Conservation (phyloP, 352 stramenopile species). For the Peronospora belbahrii region DNA sequence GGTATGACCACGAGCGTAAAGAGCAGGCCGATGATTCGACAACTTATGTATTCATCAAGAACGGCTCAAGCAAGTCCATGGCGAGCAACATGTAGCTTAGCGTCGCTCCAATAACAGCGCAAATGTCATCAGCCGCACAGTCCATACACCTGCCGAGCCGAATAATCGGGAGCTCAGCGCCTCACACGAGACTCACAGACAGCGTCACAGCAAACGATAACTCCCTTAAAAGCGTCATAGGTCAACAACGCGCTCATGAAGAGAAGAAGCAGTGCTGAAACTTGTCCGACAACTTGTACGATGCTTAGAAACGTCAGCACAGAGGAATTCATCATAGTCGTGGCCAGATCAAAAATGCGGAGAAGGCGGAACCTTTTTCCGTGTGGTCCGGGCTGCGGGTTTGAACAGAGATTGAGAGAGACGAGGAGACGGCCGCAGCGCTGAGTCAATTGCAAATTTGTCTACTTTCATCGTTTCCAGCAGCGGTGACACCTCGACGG, state of each 20-base stretch:
- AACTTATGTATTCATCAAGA: constrained; percentile 46
- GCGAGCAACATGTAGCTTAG: constrained; percentile 82
- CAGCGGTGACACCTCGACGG: constrained; percentile 27
- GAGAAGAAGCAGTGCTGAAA: constrained; percentile 48
- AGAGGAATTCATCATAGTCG: constrained; percentile 78
- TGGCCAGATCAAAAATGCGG: constrained; percentile 71
- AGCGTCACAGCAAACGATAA: constrained; percentile 55
- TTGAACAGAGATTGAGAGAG: not conserved
- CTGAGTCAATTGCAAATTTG: too few relatives aligned
- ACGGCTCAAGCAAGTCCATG: constrained; percentile 80
- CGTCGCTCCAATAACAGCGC: constrained; percentile 64
- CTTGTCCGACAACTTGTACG: constrained; percentile 48
- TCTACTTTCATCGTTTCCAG: constrained; percentile 31
- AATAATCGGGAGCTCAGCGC: constrained; percentile 72
- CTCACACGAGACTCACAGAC: constrained; percentile 71
- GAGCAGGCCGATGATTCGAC: constrained; percentile 48
- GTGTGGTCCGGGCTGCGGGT: constrained; percentile 21
- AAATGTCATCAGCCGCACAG: constrained; percentile 63
- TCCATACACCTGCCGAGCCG: constrained; percentile 54
- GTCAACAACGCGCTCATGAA: constrained; percentile 45
- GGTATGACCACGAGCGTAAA: constrained; percentile 65
- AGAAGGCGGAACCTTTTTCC: constrained; percentile 53
- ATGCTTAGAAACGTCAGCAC: constrained; percentile 69
- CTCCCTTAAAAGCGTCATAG: constrained; percentile 68
- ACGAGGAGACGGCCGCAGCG: constrained; percentile 9